A percentile compares a stretch with the other conserved stretches of the same genome.
Conservation (phyloP, 1,284 basidiomycete species). For the Pseudozyma hubeiensis region DNA sequence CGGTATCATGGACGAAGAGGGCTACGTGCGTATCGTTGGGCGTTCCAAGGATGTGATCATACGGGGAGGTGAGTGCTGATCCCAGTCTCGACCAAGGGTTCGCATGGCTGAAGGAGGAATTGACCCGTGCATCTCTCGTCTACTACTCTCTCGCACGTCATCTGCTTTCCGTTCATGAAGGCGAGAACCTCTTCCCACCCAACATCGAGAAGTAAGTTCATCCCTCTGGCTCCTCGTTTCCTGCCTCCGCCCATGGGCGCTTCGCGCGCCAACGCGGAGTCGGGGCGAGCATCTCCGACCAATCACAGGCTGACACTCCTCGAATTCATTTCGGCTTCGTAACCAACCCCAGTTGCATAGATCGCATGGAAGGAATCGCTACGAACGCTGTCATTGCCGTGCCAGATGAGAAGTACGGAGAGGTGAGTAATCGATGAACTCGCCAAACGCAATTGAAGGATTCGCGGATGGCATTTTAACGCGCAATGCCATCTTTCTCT, state of each 20-base stretch:
- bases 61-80: slow-evolving; percentile 82
- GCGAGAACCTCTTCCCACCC: slow-evolving; percentile 77
- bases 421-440: slow-evolving; percentile 33
- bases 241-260: neutral
- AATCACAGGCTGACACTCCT: slow-evolving; percentile 17
- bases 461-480: neutral
- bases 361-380: slow-evolving; percentile 75
- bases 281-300: neutral
- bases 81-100: neutral
- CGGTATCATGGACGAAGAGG: slow-evolving; percentile 83
- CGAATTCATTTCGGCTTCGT: slow-evolving; percentile 12
- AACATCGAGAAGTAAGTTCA: slow-evolving; percentile 78
- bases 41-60: slow-evolving; percentile 83
- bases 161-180: slow-evolving; percentile 6
- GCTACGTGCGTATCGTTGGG: slow-evolving; percentile 80
- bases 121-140: slow-evolving; percentile 7
- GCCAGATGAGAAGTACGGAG: slow-evolving; percentile 73
- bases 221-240: neutral
- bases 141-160: slow-evolving; percentile 1
- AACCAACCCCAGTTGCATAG: slow-evolving; percentile 71
- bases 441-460: neutral
- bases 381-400: slow-evolving; percentile 82
- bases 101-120: neutral
- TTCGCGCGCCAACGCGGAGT: neutral
- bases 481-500: neutral